Conservation (phyloP, 2,329 filamentous ascomycete genomes). For the Passalora sequoiae region DNA sequence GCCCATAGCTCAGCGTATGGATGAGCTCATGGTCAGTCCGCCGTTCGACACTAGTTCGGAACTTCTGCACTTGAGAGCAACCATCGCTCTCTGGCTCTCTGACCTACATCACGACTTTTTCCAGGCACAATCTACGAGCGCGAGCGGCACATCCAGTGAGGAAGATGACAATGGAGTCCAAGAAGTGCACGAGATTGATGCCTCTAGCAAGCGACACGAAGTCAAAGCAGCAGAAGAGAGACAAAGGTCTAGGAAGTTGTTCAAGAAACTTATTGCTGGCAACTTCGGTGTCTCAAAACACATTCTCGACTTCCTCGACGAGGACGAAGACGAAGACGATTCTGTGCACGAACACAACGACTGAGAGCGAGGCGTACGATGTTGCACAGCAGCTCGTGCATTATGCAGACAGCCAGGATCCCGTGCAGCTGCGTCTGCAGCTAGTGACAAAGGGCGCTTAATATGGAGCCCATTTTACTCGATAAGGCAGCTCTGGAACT, state of each 20-base stretch:
- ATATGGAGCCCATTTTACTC: neutral
- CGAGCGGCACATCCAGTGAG: conserved; percentile 7
- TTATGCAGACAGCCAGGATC: neutral
- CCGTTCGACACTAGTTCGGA: conserved; percentile 65
- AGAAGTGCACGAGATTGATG: neutral
- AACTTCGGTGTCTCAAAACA: conserved; percentile 12
- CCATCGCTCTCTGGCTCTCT: conserved; percentile 68
- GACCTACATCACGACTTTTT: conserved; percentile 50
- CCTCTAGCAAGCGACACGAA: conserved; percentile 8
- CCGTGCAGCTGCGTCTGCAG: conserved; percentile 1
- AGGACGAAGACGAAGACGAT: conserved; percentile 7
- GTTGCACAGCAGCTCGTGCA: neutral
- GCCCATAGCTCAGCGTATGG: conserved; percentile 63
- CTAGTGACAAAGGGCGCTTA: neutral
- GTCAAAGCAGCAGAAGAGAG: conserved; percentile 9
- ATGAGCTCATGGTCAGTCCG: conserved; percentile 61
- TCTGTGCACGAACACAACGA: neutral
- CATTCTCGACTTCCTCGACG: conserved; percentile 11
- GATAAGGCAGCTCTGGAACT: neutral
- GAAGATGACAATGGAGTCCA: conserved; percentile 5
- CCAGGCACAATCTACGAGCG: neutral
- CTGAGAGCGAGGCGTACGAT: neutral
- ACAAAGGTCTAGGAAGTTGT: conserved; percentile 13
- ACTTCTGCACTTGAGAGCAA: conserved; percentile 65
- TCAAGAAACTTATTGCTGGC: conserved; percentile 7